Evolutionary conservation across 495 filamentous ascomycete species (phyloP), one percentile per base, ranked within the genome.

Genomic region (Lichina pygmaea): DNA sequence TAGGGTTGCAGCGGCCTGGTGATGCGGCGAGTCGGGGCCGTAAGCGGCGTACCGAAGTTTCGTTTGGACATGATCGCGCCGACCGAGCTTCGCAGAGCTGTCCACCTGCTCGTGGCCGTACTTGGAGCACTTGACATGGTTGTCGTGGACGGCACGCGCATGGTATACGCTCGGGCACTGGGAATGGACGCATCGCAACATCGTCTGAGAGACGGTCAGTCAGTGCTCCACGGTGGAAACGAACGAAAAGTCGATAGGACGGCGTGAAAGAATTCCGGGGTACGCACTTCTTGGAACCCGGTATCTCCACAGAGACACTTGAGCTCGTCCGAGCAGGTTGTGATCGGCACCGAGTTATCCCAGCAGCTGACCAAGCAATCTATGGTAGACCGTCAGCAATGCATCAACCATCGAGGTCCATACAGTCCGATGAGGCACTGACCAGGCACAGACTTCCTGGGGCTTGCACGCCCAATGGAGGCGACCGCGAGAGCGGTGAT

Each of bases 101-200:
- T 39, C 36, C 36, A 15, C 5, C 36, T 39, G 39, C 17, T 47
- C 49, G 12, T 43, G 34, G 30, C 17, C 33, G 30, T 49, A 37
- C 17, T 44, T 42, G 36, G 49, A 46, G 47, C 61, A 64, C 43
- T 48, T 48, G 32, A 49, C 51, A 24, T 60, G 52, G 30, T 51
- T 49, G 40, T 58, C 46, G 44, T 62, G 56, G 8, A 64, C 47
- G 7, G 61, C 61, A 12, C 50, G 49, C 10, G 52, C 57, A 47
- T 60, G 62, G 13, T 57, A 53, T 45, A 53, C 43, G 8, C 54
- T 60, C 34, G 57, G 55, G 44, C 61, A 64, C 49, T 62, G 61
- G 8, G 61, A 62, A 47, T 62, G 59, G 11, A 64, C 52, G 46
- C 59, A 64, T 47, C 60, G 59, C 40, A 55, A 57, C 32, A 62